These are phyloP conservation scores for Talaromyces islandicus DNA, from an alignment of 2,329 filamentous ascomycete species.

Conservation along the genomic window DNA sequence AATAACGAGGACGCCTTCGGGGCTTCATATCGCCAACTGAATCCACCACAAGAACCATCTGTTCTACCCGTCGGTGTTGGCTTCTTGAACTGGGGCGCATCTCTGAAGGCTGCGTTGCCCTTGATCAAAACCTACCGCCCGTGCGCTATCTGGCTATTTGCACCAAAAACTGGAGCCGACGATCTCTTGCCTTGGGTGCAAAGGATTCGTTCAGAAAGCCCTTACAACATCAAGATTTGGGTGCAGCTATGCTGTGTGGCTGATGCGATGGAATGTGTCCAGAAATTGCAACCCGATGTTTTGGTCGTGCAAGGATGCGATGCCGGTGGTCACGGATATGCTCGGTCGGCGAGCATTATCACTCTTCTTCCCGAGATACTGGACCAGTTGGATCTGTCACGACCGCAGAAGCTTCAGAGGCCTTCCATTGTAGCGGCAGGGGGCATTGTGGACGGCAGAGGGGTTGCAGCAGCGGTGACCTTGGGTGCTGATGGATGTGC, in stretches of 20 bases:
- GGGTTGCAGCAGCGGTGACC: slow-evolving; percentile 43
- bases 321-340: slow-evolving; percentile 49
- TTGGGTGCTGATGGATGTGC: slow-evolving; percentile 51
- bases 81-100: slow-evolving; percentile 33
- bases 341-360: slow-evolving; percentile 40
- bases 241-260: slow-evolving; percentile 46
- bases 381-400: slow-evolving; percentile 29
- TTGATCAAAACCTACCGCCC: slow-evolving; percentile 27
- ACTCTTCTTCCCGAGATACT: slow-evolving; percentile 46
- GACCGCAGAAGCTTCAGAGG: background rate
- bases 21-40: slow-evolving; percentile 11
- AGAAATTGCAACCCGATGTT: slow-evolving; percentile 39
- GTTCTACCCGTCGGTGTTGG: slow-evolving; percentile 36
- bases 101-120: slow-evolving; percentile 21
- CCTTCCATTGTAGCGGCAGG: slow-evolving; percentile 49
- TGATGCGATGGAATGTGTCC: slow-evolving; percentile 39
- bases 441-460: slow-evolving; percentile 49
- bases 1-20: slow-evolving; percentile 15
- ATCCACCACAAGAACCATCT: slow-evolving; percentile 4
- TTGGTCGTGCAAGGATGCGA: slow-evolving; percentile 50
- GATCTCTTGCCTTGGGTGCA: slow-evolving; percentile 20
- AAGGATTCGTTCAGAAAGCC: slow-evolving; percentile 37
- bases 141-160: slow-evolving; percentile 38
- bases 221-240: slow-evolving; percentile 43
- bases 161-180: slow-evolving; percentile 20